These are phyloP conservation scores for Xylariaceae sp. DNA, from an alignment of 2,329 filamentous ascomycete genomes.

Conservation along the genomic window DNA sequence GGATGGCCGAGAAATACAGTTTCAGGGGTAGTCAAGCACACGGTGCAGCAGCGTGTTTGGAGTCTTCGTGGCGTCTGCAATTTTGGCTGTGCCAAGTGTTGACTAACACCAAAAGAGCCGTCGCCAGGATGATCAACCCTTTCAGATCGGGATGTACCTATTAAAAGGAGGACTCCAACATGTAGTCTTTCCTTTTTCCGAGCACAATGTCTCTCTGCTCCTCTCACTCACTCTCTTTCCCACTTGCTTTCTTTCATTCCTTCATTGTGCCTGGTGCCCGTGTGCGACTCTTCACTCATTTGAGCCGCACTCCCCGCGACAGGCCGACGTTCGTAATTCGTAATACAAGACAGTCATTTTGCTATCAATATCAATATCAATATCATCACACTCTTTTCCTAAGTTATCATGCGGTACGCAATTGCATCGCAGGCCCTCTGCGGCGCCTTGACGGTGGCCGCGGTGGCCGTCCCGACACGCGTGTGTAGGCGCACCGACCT, in stretches of 20 bases:
- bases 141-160: background rate
- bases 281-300: constrained; percentile 14
- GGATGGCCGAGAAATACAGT: too few species aligned
- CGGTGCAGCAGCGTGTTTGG: too few species aligned
- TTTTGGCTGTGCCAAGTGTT: too few species aligned
- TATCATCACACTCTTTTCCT: background rate
- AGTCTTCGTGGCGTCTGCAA: too few species aligned
- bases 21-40: too few species aligned
- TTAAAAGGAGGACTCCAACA: background rate
- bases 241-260: background rate
- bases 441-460: constrained; percentile 29
- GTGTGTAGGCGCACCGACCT: constrained; percentile 21
- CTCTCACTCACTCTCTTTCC: background rate
- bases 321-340: constrained; percentile 6
- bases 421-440: constrained; percentile 27
- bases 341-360: constrained; percentile 17
- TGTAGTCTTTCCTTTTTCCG: background rate
- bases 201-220: background rate
- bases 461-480: constrained; percentile 22
- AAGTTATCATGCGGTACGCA: constrained; percentile 27
- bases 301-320: constrained; percentile 8
- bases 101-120: too few species aligned
- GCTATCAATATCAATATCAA: background rate
- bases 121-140: background rate
- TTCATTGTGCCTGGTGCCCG: constrained; percentile 11